Evolutionary conservation across 495 filamentous ascomycete species (phyloP).

Genomic region (Neurospora cerealis): DNA sequence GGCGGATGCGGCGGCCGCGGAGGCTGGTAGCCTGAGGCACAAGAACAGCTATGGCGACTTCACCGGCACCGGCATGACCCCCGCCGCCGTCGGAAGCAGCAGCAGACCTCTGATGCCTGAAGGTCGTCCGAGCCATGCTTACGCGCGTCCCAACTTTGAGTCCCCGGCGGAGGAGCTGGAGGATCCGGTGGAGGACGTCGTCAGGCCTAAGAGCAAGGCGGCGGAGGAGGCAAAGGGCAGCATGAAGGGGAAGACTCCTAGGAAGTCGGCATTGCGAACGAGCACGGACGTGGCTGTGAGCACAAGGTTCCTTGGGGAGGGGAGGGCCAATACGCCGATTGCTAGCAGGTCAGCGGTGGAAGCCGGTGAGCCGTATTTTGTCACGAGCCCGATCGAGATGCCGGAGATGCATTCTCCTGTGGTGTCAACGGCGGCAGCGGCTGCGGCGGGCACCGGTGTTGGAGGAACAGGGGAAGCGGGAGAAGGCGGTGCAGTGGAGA

Average conservation of each 20-base stretch:
- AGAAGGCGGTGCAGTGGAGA: neutral
- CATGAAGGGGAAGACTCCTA: neutral
- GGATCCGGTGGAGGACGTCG: slow-evolving; percentile 10
- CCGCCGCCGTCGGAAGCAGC: neutral
- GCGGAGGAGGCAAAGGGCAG: neutral
- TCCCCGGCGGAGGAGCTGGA: slow-evolving; percentile 24
- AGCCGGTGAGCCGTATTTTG: neutral
- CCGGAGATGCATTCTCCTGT: neutral
- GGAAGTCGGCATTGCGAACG: neutral
- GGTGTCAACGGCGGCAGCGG: neutral
- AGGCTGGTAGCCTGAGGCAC: neutral
- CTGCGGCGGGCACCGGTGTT: neutral
- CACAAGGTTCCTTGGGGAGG: neutral
- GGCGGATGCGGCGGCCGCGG: slow-evolving; percentile 1
- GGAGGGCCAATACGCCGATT: neutral
- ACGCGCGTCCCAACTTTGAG: slow-evolving; percentile 17
- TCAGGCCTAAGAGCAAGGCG: neutral
- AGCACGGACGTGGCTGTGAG: neutral
- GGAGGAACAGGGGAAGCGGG: neutral
- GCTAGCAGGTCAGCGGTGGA: neutral
- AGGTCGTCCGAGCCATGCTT: neutral
- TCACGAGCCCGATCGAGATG: neutral
- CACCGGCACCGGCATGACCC: neutral
- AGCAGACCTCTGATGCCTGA: neutral
- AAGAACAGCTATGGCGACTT: slow-evolving; percentile 1